A percentile compares a stretch with the other conserved stretches of the same genome.
These are phyloP conservation scores for Tulasnella sp. DNA, from an alignment of 768 basidiomycete genomes.

Conservation along the genomic window DNA sequence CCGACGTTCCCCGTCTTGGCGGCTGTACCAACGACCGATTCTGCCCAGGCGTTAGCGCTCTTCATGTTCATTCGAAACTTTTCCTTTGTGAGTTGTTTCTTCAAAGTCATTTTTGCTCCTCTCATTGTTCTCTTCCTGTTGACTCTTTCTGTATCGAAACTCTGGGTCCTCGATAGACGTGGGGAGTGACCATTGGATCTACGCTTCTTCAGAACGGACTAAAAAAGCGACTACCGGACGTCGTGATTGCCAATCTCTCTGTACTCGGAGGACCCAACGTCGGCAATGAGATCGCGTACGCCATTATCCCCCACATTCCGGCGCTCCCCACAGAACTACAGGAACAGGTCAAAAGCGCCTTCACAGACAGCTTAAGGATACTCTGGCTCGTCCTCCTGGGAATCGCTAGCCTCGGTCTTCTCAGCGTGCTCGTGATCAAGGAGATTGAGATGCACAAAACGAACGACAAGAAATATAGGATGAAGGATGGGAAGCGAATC, in stretches of 20 bases:
- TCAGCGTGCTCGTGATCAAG: conserved; percentile 28
- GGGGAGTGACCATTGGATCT: conserved; percentile 34
- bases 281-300: conserved; percentile 19
- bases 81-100: background rate
- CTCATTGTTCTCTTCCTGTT: no score
- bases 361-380: conserved; percentile 11
- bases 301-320: conserved; percentile 20
- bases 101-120: no score
- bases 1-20: conserved; percentile 27
- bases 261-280: no score
- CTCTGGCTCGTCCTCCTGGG: conserved; percentile 29
- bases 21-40: conserved; percentile 15
- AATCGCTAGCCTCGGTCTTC: conserved; percentile 30
- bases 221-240: conserved; percentile 30
- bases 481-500: no score
- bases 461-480: no score
- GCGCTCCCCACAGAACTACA: background rate
- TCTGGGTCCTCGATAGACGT: background rate
- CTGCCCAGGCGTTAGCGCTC: conserved; percentile 20
- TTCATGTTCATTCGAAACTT: conserved; percentile 26
- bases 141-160: no score
- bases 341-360: conserved; percentile 13
- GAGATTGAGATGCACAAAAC: conserved; percentile 26
- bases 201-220: conserved; percentile 44
- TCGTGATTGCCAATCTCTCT: conserved; percentile 24